phyloP scores from a whole-genome alignment of 2,329 filamentous ascomycete species.

The Coniella lustricola region DNA sequence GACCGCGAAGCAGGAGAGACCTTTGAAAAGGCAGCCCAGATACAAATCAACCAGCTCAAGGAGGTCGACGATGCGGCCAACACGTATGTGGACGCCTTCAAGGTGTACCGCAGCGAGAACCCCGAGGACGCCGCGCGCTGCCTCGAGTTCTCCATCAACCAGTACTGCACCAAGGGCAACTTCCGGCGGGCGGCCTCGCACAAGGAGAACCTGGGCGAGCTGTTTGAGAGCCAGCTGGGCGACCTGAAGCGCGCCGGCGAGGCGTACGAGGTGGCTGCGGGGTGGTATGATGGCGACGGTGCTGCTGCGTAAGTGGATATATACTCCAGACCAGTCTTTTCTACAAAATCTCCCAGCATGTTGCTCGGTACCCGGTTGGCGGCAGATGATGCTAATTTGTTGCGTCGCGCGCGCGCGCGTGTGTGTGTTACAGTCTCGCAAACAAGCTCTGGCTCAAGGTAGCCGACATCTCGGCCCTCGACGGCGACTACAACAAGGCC shows the following conservation, averaged over 20 bases:
- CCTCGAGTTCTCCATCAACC: constrained; percentile 70
- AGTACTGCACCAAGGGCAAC: constrained; percentile 85
- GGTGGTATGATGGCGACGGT: constrained; percentile 85
- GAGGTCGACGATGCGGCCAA: constrained; percentile 92
- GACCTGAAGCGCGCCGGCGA: constrained; percentile 74
- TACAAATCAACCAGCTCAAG: constrained; percentile 75
- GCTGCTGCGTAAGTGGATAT: constrained; percentile 61
- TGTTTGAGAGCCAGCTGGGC: constrained; percentile 75
- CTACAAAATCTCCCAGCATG: too few species aligned
- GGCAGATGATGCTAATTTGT: not conserved
- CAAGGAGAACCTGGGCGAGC: constrained; percentile 80
- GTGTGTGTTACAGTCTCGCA: constrained; percentile 56
- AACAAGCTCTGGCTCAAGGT: constrained; percentile 94
- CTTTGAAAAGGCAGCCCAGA: constrained; percentile 77
- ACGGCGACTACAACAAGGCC: constrained; percentile 76
- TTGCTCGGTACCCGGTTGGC: too few species aligned
- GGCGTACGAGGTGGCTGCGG: constrained; percentile 76
- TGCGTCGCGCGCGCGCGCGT: too few species aligned
- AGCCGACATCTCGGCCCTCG: constrained; percentile 76
- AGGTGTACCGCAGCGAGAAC: constrained; percentile 82
- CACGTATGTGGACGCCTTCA: constrained; percentile 83
- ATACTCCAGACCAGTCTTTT: too few species aligned
- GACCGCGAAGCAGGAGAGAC: constrained; percentile 80
- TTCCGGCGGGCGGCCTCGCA: constrained; percentile 85
- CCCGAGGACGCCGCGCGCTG: constrained; percentile 77